Conservation (phyloP, 2,329 filamentous ascomycete genomes). For the Colletotrichum costaricense region DNA sequence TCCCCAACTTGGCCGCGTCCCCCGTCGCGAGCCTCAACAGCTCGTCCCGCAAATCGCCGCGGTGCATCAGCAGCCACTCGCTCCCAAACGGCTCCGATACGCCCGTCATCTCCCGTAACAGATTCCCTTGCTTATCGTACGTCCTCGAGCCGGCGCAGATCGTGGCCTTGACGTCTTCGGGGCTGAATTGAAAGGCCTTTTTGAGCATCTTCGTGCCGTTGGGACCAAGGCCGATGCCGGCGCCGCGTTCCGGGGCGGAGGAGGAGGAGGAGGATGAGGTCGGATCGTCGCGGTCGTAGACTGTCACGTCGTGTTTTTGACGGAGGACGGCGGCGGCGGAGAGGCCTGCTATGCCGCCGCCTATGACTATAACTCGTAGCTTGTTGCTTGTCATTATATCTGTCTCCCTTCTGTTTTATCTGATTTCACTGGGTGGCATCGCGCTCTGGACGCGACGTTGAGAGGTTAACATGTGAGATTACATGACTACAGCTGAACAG, state of each 20-base stretch:
- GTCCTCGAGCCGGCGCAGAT: constrained; percentile 24
- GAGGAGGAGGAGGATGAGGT: neutral
- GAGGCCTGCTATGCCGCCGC: constrained; percentile 30
- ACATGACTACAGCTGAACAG: no score
- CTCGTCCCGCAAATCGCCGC: constrained; percentile 10
- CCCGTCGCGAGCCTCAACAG: constrained; percentile 19
- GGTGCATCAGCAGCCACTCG: constrained; percentile 30
- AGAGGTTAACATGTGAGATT: no score
- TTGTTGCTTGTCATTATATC: neutral
- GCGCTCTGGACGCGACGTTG: no score
- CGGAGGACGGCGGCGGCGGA: constrained; percentile 26
- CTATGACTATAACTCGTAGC: constrained; percentile 20
- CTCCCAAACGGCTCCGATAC: constrained; percentile 28
- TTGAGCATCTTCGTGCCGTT: constrained; percentile 33
- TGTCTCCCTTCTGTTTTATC: neutral
- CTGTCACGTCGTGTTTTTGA: constrained; percentile 20
- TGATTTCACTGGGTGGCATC: no score
- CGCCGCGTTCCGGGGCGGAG: constrained; percentile 21
- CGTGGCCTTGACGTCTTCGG: constrained; percentile 4
- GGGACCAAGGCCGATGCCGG: constrained; percentile 24
- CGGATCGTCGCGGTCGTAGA: constrained; percentile 20
- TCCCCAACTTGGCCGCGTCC: constrained; percentile 25
- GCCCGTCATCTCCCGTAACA: constrained; percentile 28
- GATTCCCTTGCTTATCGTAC: constrained; percentile 23
- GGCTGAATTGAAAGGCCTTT: constrained; percentile 20